Base-by-base conservation (phyloP, 2,329 filamentous ascomycete species). In the Diaporthe caulivora region DNA sequence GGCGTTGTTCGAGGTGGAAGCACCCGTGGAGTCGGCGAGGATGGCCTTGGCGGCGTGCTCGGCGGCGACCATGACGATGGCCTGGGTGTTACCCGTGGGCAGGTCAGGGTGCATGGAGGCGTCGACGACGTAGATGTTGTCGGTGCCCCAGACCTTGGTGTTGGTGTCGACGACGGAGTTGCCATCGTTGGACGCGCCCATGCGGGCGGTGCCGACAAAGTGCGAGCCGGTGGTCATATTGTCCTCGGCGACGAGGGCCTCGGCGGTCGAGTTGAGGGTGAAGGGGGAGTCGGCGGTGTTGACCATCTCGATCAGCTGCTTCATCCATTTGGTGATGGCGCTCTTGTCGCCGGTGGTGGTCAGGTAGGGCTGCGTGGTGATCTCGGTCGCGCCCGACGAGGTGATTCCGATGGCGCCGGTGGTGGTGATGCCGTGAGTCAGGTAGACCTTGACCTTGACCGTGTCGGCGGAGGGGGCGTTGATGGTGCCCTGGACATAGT, bases 81-180 rank as follows among this genome's bases (percentile, higher is more conserved):
- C 78, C 26, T 82, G 81, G 0, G 91, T 91, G 80, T 93, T 93
- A 42, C 90, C 89, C 3, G 89, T 89, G 26, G 90, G 86, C 62
- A 92, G 87, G 74, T 91, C 91, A 0, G 91, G 91, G 83, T 92
- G 91, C 78, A 92, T 90, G 71, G 86, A 87, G 7, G 87, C 90
- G 78, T 92, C 90, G 15, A 92, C 87, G 17, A 92, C 87, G 77
- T 90, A 91, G 51, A 91, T 83, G 81, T 91, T 91, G 77, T 91
- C 87, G 0, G 88, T 91, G 68, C 89, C 89, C 76, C 87, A 91
- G 15, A 91, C 87, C 78, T 86, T 87, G n/a, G 80, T 78, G 72
- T 82, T 68, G 18, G 77, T 75, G 53, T 81, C 80, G 42, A 82
- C 80, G 1, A 82, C 81, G 40, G 79, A 80, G 18, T 72, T 76